These are phyloP conservation scores for Pyracantha coccinea DNA, from an alignment of 331 rosid genomes.

Conservation along the genomic window DNA sequence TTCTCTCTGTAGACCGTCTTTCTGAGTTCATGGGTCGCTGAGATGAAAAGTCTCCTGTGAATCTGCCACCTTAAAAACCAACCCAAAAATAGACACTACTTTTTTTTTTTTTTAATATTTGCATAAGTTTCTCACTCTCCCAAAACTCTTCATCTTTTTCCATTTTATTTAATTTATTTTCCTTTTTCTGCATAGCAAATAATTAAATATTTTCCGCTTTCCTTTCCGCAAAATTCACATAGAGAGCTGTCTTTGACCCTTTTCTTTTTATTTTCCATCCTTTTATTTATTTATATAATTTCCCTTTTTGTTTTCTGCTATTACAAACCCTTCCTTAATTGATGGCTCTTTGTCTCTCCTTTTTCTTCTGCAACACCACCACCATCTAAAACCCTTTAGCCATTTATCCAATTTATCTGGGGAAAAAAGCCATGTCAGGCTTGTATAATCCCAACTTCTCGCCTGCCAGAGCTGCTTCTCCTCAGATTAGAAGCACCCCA, in stretches of 20 bases:
- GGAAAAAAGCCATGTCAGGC: slow-evolving; percentile 68
- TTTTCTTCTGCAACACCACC: slow-evolving; percentile 45
- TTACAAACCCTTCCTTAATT: slow-evolving; percentile 42
- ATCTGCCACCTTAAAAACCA: slow-evolving; percentile 11
- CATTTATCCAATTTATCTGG: slow-evolving; percentile 29
- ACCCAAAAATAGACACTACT: too few species aligned
- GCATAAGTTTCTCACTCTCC: slow-evolving; percentile 12
- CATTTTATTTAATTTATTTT: background rate
- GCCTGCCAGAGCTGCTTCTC: slow-evolving; percentile 94
- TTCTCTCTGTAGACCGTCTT: background rate
- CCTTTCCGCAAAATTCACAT: slow-evolving; percentile 24
- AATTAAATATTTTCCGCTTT: slow-evolving; percentile 27
- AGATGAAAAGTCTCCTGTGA: slow-evolving; percentile 24
- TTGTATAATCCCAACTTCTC: slow-evolving; percentile 91
- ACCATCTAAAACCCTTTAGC: slow-evolving; percentile 45
- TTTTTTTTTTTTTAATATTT: slow-evolving; percentile 15
- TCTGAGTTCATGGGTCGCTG: slow-evolving; percentile 4
- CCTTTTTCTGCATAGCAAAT: background rate
- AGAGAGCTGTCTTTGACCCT: slow-evolving; percentile 12
- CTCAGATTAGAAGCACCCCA: slow-evolving; percentile 80
- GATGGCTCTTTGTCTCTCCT: slow-evolving; percentile 48
- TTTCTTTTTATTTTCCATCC: slow-evolving; percentile 3
- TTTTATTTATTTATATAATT: background rate
- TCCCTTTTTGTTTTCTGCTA: slow-evolving; percentile 4
- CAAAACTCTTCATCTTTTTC: background rate